Evolutionary conservation across 768 basidiomycete genomes (phyloP).

Genomic region (Cytidiella melzeri): DNA sequence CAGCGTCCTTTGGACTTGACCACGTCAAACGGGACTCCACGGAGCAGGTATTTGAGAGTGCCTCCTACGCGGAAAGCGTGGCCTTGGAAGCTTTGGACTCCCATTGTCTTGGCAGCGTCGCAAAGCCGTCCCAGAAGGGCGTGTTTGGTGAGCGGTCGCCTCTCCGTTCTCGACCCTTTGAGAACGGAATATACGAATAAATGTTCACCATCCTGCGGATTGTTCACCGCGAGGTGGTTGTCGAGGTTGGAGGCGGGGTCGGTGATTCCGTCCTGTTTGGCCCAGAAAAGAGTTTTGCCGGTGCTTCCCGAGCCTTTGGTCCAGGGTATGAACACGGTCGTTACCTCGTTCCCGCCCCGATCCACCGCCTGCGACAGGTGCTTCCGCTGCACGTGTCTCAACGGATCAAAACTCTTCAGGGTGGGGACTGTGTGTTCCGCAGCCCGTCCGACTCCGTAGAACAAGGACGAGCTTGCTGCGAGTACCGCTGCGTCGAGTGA

Average conservation of each 20-base stretch:
- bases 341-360: slow-evolving; percentile 20
- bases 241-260: slow-evolving; percentile 22
- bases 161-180: too few species aligned
- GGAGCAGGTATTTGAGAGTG: slow-evolving; percentile 10
- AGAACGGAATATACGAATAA: slow-evolving; percentile 27
- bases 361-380: slow-evolving; percentile 20
- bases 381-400: slow-evolving; percentile 23
- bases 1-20: slow-evolving; percentile 20
- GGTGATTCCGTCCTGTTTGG: slow-evolving; percentile 19
- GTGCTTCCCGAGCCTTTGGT: slow-evolving; percentile 25
- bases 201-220: slow-evolving; percentile 15
- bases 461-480: slow-evolving; percentile 34
- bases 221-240: slow-evolving; percentile 28
- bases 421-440: slow-evolving; percentile 35
- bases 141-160: slow-evolving; percentile 17
- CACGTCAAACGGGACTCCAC: slow-evolving; percentile 13
- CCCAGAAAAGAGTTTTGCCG: slow-evolving; percentile 27
- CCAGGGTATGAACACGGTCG: slow-evolving; percentile 23
- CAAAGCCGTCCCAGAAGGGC: slow-evolving; percentile 14
- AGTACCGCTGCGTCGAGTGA: slow-evolving; percentile 31
- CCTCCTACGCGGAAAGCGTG: slow-evolving; percentile 12
- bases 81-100: too few species aligned
- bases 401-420: slow-evolving; percentile 26
- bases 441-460: slow-evolving; percentile 27
- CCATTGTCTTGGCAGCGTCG: too few species aligned